These are phyloP conservation scores for Citrus unshiu DNA, from an alignment of 345 rosid species.

Conservation along the genomic window DNA sequence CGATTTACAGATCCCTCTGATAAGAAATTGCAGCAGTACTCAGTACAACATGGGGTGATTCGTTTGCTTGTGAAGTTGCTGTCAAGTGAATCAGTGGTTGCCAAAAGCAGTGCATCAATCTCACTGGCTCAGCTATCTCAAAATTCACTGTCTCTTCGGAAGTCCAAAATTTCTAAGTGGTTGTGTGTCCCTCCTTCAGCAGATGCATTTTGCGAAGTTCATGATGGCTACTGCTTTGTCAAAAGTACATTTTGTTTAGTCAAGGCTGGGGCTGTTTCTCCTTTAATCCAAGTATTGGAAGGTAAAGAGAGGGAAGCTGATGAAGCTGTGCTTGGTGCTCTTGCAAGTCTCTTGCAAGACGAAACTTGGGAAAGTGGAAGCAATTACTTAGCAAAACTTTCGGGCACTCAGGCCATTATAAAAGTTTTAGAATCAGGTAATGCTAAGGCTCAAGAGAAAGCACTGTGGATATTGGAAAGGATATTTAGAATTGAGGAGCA, in stretches of 20 bases:
- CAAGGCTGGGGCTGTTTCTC: constrained; percentile 51
- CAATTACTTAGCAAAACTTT: constrained; percentile 35
- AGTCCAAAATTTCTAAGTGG: constrained; percentile 43
- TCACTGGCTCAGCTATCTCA: constrained; percentile 64
- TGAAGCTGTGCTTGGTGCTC: constrained; percentile 47
- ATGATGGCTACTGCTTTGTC: constrained; percentile 41
- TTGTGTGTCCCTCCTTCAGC: constrained; percentile 39
- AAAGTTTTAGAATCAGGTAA: constrained; percentile 39
- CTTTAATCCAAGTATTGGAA: constrained; percentile 42
- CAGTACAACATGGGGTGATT: constrained; percentile 51
- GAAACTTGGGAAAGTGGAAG: constrained; percentile 61
- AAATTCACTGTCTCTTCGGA: constrained; percentile 43
- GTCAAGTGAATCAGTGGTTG: constrained; percentile 36
- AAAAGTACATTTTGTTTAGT: constrained; percentile 58
- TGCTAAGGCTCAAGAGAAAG: constrained; percentile 50
- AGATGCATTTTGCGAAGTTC: constrained; percentile 47
- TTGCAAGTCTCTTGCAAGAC: constrained; percentile 57
- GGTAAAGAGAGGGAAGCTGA: constrained; percentile 49
- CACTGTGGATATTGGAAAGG: constrained; percentile 55
- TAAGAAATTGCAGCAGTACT: constrained; percentile 49
- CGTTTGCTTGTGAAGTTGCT: constrained; percentile 53
- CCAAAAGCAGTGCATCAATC: constrained; percentile 51
- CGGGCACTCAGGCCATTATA: constrained; percentile 37
- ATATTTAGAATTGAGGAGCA: constrained; percentile 41
- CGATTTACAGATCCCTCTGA: constrained; percentile 60